phyloP scores from a whole-genome alignment of 345 rosid genomes.

The sweet orange (Citrus sinensis) region DNA sequence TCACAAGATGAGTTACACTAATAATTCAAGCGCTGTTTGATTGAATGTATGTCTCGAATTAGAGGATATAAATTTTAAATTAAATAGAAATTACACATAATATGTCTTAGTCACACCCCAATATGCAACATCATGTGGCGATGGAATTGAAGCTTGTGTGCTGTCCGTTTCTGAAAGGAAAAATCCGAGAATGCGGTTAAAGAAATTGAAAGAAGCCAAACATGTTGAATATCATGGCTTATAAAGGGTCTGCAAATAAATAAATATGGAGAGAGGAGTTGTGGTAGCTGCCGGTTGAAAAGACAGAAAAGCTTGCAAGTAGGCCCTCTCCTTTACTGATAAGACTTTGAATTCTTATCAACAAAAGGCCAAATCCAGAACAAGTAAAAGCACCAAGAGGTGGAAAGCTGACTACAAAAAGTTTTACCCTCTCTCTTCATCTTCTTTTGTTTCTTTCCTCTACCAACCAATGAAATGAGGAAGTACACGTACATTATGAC shows the following conservation, averaged over 20 bases:
- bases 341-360: constrained; percentile 21
- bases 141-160: not conserved
- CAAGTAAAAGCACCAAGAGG: constrained; percentile 8
- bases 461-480: too few species aligned
- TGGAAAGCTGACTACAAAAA: constrained; percentile 22
- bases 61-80: too few species aligned
- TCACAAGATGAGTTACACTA: not conserved
- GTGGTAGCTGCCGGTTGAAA: not conserved
- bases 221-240: not conserved
- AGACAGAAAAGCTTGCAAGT: constrained; percentile 6
- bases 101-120: too few species aligned
- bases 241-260: not conserved
- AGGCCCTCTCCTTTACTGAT: constrained; percentile 23
- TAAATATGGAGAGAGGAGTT: too few species aligned
- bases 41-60: too few species aligned
- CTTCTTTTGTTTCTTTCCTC: not conserved
- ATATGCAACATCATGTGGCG: not conserved
- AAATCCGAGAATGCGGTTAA: constrained; percentile 7
- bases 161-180: constrained; percentile 8
- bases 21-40: too few species aligned
- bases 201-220: constrained; percentile 12
- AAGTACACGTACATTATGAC: too few species aligned
- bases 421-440: not conserved
- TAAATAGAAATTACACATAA: too few species aligned
- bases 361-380: constrained; percentile 16